Evolutionary conservation across 805 yeast genomes (phyloP).

Genomic region (Sugiyamaella valdiviana): DNA sequence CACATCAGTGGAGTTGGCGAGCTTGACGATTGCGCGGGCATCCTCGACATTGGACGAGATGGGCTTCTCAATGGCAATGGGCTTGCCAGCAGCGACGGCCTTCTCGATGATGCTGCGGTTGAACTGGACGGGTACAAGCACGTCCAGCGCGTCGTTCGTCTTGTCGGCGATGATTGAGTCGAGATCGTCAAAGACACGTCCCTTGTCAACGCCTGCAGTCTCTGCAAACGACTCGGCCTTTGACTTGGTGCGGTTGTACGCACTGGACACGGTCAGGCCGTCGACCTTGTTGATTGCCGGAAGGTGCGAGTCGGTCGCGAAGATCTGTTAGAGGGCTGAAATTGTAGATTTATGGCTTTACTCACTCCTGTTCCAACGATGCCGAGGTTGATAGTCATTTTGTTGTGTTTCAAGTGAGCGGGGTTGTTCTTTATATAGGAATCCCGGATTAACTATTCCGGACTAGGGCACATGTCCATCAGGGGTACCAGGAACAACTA

Average conservation of each 20-base stretch:
- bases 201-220: constrained; percentile 44
- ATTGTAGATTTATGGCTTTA: too few relatives aligned
- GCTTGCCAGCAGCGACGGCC: constrained; percentile 70
- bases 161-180: constrained; percentile 63
- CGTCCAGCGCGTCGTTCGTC: constrained; percentile 73
- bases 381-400: constrained; percentile 27
- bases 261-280: constrained; percentile 55
- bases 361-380: constrained; percentile 29
- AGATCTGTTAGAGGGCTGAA: constrained; percentile 39
- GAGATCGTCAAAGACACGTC: constrained; percentile 39
- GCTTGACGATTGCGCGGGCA: constrained; percentile 69
- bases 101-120: constrained; percentile 62
- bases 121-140: constrained; percentile 80
- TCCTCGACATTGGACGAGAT: constrained; percentile 79
- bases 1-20: constrained; percentile 54
- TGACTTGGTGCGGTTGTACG: constrained; percentile 73
- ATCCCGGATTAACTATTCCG: background rate
- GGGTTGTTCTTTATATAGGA: background rate
- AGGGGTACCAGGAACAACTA: too few relatives aligned
- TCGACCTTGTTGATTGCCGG: constrained; percentile 53
- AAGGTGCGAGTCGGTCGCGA: constrained; percentile 77
- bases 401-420: background rate
- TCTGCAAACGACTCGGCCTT: constrained; percentile 80
- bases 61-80: constrained; percentile 83
- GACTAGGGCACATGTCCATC: too few relatives aligned